phyloP scores from a whole-genome alignment of 2,329 filamentous ascomycete species.

The Graphilbum fragrans region DNA sequence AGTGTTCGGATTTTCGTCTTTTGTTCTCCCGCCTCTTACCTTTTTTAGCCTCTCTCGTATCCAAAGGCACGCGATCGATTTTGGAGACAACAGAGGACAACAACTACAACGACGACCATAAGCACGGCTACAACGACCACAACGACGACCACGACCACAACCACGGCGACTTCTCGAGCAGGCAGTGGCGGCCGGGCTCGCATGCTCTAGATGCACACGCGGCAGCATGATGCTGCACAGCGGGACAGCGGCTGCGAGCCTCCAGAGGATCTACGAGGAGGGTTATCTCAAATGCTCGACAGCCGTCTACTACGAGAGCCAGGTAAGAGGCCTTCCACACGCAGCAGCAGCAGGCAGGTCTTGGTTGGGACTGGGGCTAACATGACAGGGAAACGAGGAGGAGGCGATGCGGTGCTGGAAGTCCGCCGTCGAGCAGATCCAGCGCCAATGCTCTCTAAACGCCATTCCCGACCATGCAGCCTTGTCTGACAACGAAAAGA shows the following conservation, averaged over 20 bases:
- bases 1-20: too few species aligned
- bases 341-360: too few species aligned
- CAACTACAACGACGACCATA: too few species aligned
- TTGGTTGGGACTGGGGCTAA: too few species aligned
- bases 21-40: too few species aligned
- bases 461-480: slow-evolving; percentile 7
- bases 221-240: slow-evolving; percentile 37
- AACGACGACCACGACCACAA: too few species aligned
- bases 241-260: slow-evolving; percentile 46
- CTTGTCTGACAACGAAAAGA: slow-evolving; percentile 68
- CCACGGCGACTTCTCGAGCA: neutral
- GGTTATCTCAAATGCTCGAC: slow-evolving; percentile 91
- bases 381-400: slow-evolving; percentile 81
- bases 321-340: slow-evolving; percentile 41
- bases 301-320: slow-evolving; percentile 88
- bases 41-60: too few species aligned
- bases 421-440: slow-evolving; percentile 76
- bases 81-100: too few species aligned
- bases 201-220: slow-evolving; percentile 7
- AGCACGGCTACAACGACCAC: too few species aligned
- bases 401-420: slow-evolving; percentile 90
- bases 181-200: neutral
- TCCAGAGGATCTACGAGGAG: slow-evolving; percentile 97
- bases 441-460: slow-evolving; percentile 67
- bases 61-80: too few species aligned